phyloP scores from a whole-genome alignment of 192 early-diverging fungal species.

The Backusella mclennaniae region DNA sequence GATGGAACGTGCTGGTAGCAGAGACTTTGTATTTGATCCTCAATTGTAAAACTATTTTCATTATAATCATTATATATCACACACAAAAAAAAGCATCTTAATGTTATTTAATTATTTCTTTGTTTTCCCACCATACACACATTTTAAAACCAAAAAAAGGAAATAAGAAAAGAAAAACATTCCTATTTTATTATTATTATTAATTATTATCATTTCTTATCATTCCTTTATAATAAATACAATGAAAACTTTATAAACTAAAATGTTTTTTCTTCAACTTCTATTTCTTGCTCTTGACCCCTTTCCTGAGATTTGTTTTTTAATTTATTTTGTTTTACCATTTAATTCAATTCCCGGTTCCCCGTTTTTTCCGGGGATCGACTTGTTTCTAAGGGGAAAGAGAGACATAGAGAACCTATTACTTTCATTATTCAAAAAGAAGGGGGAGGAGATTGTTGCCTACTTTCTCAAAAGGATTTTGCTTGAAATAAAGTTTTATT shows the following conservation, averaged over 20 bases:
- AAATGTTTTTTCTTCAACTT: not conserved
- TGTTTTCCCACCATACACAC: not conserved
- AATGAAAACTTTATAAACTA: not conserved
- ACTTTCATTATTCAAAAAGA: not conserved
- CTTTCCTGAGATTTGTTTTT: not conserved
- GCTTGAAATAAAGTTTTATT: not conserved
- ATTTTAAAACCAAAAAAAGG: not conserved
- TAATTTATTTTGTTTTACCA: slow-evolving; percentile 5
- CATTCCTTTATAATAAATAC: not conserved
- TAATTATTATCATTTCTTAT: not conserved
- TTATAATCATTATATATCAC: not conserved
- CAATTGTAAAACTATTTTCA: not conserved
- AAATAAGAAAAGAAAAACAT: not conserved
- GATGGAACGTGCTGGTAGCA: not conserved
- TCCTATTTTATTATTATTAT: not conserved
- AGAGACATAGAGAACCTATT: not conserved
- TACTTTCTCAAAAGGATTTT: not conserved
- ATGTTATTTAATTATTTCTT: not conserved
- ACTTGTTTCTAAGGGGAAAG: not conserved
- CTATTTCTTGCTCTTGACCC: not conserved
- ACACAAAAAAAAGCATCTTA: not conserved
- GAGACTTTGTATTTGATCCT: not conserved
- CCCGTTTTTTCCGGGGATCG: not conserved
- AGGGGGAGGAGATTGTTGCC: no score
- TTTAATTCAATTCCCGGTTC: not conserved